Conservation (phyloP, 768 basidiomycete species). For the Lepiota subincarnata region DNA sequence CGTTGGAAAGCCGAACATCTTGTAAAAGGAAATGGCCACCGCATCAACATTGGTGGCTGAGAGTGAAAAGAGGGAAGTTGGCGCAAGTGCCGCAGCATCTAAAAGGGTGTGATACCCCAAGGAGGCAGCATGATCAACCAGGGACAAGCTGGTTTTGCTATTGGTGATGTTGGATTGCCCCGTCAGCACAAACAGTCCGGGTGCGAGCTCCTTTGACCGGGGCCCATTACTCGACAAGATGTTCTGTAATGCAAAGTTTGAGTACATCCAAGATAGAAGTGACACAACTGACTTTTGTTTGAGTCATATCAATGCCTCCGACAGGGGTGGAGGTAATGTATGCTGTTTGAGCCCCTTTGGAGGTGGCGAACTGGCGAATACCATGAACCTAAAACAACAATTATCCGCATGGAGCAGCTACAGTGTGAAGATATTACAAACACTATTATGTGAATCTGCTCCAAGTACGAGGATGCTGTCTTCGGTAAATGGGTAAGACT, state of each 20-base stretch:
- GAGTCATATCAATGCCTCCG: constrained; percentile 58
- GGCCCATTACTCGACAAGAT: constrained; percentile 51
- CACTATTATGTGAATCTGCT: constrained; percentile 79
- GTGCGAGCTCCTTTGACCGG: constrained; percentile 35
- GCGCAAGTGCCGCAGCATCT: constrained; percentile 78
- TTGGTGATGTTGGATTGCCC: constrained; percentile 84
- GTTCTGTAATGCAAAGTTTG: constrained; percentile 33
- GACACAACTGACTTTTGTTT: constrained; percentile 51
- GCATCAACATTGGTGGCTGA: constrained; percentile 70
- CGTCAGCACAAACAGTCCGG: constrained; percentile 70
- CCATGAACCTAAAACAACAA: constrained; percentile 48
- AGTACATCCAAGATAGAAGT: not conserved
- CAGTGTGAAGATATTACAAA: constrained; percentile 24
- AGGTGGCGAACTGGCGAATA: constrained; percentile 65
- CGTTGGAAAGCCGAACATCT: constrained; percentile 87
- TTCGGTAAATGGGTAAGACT: constrained; percentile 66
- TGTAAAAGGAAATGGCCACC: constrained; percentile 82
- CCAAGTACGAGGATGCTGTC: constrained; percentile 64
- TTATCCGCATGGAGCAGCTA: constrained; percentile 1
- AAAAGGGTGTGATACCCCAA: constrained; percentile 74
- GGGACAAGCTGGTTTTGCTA: constrained; percentile 62
- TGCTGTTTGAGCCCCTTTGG: constrained; percentile 49
- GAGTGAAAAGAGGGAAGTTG: constrained; percentile 66
- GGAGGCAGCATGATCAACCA: constrained; percentile 58
- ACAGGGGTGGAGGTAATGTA: constrained; percentile 63